phyloP scores from a whole-genome alignment of 2,329 filamentous ascomycete genomes.

The Penicillium sp. region DNA sequence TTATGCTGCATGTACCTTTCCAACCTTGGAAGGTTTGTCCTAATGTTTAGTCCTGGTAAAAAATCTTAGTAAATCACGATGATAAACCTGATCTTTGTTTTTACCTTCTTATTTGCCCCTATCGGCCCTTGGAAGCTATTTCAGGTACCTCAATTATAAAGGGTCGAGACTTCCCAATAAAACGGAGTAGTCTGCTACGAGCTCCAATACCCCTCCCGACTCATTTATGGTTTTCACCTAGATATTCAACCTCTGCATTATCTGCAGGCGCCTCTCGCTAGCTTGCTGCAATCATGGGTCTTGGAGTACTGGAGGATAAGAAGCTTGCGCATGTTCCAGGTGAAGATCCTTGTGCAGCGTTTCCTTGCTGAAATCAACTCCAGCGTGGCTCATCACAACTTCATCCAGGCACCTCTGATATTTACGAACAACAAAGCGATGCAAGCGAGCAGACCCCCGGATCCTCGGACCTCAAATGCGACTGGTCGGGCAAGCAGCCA shows the following conservation, averaged over 20 bases:
- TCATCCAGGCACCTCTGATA: slow-evolving; percentile 48
- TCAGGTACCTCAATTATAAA: not conserved
- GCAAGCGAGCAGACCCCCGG: slow-evolving; percentile 32
- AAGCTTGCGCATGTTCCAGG: slow-evolving; percentile 71
- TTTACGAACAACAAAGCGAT: slow-evolving; percentile 59
- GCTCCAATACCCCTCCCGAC: not conserved
- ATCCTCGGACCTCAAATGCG: slow-evolving; percentile 64
- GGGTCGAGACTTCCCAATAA: not conserved
- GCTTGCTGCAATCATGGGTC: slow-evolving; percentile 53
- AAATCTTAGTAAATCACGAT: not conserved
- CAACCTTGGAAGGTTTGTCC: not conserved
- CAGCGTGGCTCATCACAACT: not conserved
- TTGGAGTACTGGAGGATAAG: slow-evolving; percentile 71
- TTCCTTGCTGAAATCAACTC: not conserved
- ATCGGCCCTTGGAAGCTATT: slow-evolving; percentile 1
- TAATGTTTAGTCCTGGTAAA: not conserved
- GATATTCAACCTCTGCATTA: not conserved
- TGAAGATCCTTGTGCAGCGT: slow-evolving; percentile 40
- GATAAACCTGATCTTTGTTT: not conserved
- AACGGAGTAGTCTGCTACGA: not conserved
- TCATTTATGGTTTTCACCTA: not conserved
- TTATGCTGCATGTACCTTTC: not conserved
- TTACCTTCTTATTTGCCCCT: not conserved
- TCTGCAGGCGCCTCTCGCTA: not conserved
- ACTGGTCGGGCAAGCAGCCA: slow-evolving; percentile 62